These are phyloP conservation scores for Fagopyrum esculentum DNA, from an alignment of 148 eudicot species.

Conservation along the genomic window DNA sequence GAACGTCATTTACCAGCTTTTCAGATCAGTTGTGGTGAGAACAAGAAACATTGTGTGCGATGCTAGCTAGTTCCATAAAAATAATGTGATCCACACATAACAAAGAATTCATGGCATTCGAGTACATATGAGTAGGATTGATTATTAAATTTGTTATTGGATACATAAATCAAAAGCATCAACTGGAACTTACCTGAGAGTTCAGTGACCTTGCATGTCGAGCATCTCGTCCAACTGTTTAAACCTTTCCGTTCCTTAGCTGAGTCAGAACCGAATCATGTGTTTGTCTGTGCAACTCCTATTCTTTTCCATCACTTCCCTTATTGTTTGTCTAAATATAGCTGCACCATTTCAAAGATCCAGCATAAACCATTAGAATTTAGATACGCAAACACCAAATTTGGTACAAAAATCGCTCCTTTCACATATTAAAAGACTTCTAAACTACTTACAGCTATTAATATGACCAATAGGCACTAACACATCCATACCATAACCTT, in stretches of 20 bases:
- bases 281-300: slow-evolving; percentile 69
- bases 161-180: not conserved
- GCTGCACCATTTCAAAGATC: slow-evolving; percentile 28
- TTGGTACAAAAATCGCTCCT: not conserved
- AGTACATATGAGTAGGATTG: no score
- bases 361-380: not conserved
- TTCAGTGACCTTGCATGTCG: slow-evolving; percentile 87
- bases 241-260: slow-evolving; percentile 64
- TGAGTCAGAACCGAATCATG: slow-evolving; percentile 61
- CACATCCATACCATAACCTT: not conserved
- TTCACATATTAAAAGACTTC: not conserved
- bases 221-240: slow-evolving; percentile 78
- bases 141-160: no score
- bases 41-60: no score
- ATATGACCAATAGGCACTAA: not conserved
- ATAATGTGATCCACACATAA: no score
- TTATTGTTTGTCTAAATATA: slow-evolving; percentile 54
- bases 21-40: no score
- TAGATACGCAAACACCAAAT: not conserved
- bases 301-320: slow-evolving; percentile 76
- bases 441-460: not conserved
- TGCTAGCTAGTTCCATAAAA: no score
- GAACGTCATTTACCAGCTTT: no score
- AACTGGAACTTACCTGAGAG: not conserved
- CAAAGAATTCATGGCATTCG: no score